phyloP scores from a whole-genome alignment of 495 filamentous ascomycete species.

The Thermochaetoides thermophila region DNA sequence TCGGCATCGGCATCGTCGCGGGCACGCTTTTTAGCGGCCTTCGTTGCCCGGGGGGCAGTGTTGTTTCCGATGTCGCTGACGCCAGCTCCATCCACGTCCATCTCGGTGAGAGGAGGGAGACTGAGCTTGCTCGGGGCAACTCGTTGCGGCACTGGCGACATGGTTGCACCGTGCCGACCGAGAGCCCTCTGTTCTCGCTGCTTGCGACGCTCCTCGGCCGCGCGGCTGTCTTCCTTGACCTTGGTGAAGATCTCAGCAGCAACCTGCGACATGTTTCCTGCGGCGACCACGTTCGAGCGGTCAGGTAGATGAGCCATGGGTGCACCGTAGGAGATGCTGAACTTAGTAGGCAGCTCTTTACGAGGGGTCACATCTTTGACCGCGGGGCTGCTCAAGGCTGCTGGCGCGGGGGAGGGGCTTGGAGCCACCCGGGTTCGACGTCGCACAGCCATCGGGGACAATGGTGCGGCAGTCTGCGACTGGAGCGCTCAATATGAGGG shows the following conservation, averaged over 20 bases:
- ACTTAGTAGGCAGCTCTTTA: constrained; percentile 13
- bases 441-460: constrained; percentile 11
- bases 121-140: neutral
- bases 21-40: constrained; percentile 6
- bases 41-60: neutral
- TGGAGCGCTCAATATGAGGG: neutral
- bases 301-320: constrained; percentile 13
- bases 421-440: constrained; percentile 3
- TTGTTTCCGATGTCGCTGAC: neutral
- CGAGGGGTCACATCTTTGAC: no score
- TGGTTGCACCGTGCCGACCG: no score
- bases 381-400: no score
- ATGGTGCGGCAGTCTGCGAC: neutral
- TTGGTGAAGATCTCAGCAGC: constrained; percentile 8
- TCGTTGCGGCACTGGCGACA: no score
- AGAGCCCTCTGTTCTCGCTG: neutral
- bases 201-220: constrained; percentile 4
- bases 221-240: constrained; percentile 9
- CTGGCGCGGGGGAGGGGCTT: constrained; percentile 1
- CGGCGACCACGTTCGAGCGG: constrained; percentile 2
- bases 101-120: neutral
- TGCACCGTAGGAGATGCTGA: constrained; percentile 21
- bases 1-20: constrained; percentile 11
- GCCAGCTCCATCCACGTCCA: no score
- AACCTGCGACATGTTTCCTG: constrained; percentile 6